These are phyloP conservation scores for Phytophthora idaei DNA, from an alignment of 352 stramenopile genomes.

Conservation along the genomic window DNA sequence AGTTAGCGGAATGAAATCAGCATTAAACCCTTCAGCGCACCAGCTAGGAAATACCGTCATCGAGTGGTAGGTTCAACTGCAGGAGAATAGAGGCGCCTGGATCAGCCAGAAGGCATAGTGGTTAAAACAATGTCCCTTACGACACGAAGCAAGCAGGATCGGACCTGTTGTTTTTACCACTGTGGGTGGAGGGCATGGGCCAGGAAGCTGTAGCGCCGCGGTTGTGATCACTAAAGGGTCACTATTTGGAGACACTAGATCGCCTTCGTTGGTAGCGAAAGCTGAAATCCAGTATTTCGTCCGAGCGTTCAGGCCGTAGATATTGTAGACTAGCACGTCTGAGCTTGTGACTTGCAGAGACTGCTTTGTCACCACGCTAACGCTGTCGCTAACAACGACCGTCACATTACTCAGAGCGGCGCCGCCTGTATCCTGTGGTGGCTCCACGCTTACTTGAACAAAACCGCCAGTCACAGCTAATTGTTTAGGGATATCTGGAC, in stretches of 20 bases:
- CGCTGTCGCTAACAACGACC: conserved; percentile 30
- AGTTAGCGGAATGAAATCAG: conserved; percentile 3
- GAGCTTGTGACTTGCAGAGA: conserved; percentile 12
- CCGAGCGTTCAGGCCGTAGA: conserved; percentile 45
- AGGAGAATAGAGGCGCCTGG: conserved; percentile 53
- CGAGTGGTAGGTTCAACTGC: conserved; percentile 42
- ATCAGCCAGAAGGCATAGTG: background rate
- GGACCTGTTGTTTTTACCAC: conserved; percentile 49
- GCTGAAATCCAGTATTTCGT: conserved; percentile 44
- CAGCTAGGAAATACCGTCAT: conserved; percentile 39
- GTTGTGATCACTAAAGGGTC: conserved; percentile 27
- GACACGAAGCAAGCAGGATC: background rate
- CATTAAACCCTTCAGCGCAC: background rate
- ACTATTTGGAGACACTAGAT: conserved; percentile 25
- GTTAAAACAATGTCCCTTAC: background rate
- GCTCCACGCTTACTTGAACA: conserved; percentile 22
- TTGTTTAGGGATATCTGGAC: conserved; percentile 12
- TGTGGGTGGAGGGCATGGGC: conserved; percentile 46
- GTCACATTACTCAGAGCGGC: conserved; percentile 29
- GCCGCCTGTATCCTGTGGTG: conserved; percentile 48
- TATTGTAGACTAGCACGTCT: conserved; percentile 18
- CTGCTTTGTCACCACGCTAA: conserved; percentile 2
- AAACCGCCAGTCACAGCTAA: conserved; percentile 21
- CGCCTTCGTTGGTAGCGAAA: conserved; percentile 36
- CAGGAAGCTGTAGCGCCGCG: conserved; percentile 32